These are phyloP conservation scores for Astragalus membranaceus DNA, from an alignment of 306 rosid genomes.

Conservation along the genomic window DNA sequence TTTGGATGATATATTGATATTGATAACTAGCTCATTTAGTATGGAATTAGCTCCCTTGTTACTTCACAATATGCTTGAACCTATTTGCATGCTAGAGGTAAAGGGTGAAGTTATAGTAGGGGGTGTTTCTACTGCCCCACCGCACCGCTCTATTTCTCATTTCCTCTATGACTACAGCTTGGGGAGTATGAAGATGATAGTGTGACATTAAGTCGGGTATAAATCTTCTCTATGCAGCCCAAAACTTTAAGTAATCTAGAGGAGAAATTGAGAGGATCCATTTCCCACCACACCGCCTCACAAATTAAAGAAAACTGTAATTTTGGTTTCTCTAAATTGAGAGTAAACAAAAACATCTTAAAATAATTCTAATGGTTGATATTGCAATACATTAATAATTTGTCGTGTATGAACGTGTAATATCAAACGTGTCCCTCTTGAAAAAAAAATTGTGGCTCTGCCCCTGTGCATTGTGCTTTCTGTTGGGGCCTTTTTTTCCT, in stretches of 20 bases:
- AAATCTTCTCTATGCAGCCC: too few relatives aligned
- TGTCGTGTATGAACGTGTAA: too few relatives aligned
- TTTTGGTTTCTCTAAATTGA: background rate
- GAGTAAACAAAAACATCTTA: background rate
- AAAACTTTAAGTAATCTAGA: too few relatives aligned
- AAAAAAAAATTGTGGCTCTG: too few relatives aligned
- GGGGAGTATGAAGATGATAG: too few relatives aligned
- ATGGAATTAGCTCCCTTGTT: background rate
- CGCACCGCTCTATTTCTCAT: background rate
- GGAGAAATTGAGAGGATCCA: too few relatives aligned
- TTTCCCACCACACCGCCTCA: background rate
- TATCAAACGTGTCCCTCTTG: background rate
- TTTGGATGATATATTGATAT: background rate
- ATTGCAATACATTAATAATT: background rate
- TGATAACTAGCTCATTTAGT: background rate
- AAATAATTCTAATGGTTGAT: background rate
- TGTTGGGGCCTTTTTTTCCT: background rate
- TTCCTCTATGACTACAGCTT: too few relatives aligned
- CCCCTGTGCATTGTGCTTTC: background rate
- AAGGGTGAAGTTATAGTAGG: background rate
- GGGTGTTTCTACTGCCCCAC: background rate
- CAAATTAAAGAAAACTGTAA: background rate
- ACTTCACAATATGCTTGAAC: background rate
- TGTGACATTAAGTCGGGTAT: too few relatives aligned
- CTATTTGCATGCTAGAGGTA: background rate